Evolutionary conservation across 1,284 basidiomycete species (phyloP).

Genomic region (Trichosporon coremiiforme): DNA sequence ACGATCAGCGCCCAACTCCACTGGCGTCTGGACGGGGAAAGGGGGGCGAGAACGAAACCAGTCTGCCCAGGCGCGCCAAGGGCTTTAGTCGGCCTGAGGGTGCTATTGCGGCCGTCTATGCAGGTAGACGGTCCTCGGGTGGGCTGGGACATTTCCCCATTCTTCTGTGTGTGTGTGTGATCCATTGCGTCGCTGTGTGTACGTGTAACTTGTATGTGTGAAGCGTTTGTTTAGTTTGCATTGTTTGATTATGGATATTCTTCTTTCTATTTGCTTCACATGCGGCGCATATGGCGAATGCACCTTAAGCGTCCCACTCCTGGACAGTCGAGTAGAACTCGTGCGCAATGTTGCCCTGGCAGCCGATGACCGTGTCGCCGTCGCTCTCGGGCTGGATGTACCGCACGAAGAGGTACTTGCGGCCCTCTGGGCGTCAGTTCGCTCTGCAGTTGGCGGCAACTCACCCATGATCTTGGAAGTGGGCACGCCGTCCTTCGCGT

Average conservation of each 20-base stretch:
- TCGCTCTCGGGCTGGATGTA: conserved; percentile 30
- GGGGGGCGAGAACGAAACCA: conserved; percentile 45
- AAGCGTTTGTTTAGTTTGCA: neutral
- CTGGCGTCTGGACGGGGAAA: conserved; percentile 53
- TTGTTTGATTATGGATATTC: neutral
- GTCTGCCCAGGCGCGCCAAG: conserved; percentile 27
- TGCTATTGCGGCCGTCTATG: conserved; percentile 25
- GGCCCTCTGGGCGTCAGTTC: conserved; percentile 56
- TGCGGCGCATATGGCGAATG: neutral
- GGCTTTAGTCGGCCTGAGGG: conserved; percentile 35
- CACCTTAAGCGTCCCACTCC: conserved; percentile 63
- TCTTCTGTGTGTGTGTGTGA: neutral
- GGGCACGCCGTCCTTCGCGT: conserved; percentile 56
- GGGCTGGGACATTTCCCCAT: conserved; percentile 27
- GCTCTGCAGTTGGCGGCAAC: conserved; percentile 6
- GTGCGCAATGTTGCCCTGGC: conserved; percentile 75
- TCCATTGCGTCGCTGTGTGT: neutral
- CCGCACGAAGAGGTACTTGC: conserved; percentile 81
- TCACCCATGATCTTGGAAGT: conserved; percentile 66
- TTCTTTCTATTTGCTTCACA: neutral
- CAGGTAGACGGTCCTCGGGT: conserved; percentile 27
- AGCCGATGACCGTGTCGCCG: conserved; percentile 66
- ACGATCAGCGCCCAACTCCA: conserved; percentile 50
- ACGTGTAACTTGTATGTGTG: neutral
- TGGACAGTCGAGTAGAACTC: conserved; percentile 87